Conservation (phyloP, 352 stramenopile species). For the Pythium biforme region DNA sequence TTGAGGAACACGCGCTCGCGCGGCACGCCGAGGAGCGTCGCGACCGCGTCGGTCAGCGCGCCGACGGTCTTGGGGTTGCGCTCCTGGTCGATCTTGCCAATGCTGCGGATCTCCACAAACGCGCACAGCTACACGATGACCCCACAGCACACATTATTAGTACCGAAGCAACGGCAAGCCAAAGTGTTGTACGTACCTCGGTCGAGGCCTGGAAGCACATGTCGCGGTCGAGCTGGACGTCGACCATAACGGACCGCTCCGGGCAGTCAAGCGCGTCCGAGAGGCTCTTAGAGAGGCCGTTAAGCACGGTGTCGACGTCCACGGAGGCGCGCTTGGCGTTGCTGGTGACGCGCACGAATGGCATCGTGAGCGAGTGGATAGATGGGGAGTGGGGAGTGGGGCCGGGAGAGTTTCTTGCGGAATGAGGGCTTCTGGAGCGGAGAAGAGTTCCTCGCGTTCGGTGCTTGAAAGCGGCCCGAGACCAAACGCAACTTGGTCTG, state of each 20-base stretch:
- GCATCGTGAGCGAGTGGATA: slow-evolving; percentile 25
- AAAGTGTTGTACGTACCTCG: slow-evolving; percentile 27
- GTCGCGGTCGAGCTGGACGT: slow-evolving; percentile 39
- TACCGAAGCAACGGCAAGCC: too few relatives aligned
- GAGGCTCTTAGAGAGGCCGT: slow-evolving; percentile 40
- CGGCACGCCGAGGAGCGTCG: slow-evolving; percentile 26
- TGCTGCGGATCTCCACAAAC: slow-evolving; percentile 38
- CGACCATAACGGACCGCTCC: slow-evolving; percentile 39
- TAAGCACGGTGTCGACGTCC: slow-evolving; percentile 29
- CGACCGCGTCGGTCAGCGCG: slow-evolving; percentile 31
- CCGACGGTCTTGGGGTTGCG: slow-evolving; percentile 33
- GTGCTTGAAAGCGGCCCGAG: too few relatives aligned
- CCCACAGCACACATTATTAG: too few relatives aligned
- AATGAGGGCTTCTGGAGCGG: too few relatives aligned
- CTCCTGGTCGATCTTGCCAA: slow-evolving; percentile 35
- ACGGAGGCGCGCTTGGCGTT: slow-evolving; percentile 41
- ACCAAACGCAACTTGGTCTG: too few relatives aligned
- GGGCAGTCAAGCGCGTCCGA: slow-evolving; percentile 35
- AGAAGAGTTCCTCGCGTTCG: not conserved
- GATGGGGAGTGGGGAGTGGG: not conserved
- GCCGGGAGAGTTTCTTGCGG: not conserved
- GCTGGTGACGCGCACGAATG: slow-evolving; percentile 40
- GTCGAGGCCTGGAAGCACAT: slow-evolving; percentile 39
- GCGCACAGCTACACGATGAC: slow-evolving; percentile 35
- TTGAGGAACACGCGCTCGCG: slow-evolving; percentile 33